Evolutionary conservation across 129 eudicot species (phyloP).

Genomic region (Chrysanthemum seticuspe): DNA sequence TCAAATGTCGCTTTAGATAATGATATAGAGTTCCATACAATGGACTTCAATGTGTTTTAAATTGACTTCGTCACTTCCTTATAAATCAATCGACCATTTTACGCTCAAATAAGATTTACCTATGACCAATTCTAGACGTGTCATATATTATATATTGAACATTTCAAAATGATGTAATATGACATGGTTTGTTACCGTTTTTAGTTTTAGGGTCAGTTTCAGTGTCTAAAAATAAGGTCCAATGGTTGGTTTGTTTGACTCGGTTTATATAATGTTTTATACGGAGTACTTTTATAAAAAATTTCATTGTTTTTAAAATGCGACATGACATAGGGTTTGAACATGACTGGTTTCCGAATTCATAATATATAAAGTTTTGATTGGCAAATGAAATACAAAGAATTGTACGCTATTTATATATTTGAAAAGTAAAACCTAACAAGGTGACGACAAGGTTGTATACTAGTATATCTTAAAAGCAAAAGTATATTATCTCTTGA

Average conservation of each 20-base stretch:
- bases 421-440: conserved; percentile 17
- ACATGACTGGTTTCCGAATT: neutral
- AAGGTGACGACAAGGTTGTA: neutral
- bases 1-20: conserved; percentile 26
- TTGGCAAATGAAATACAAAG: neutral
- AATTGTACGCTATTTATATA: neutral
- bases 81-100: conserved; percentile 6
- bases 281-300: too few species aligned
- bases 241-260: neutral
- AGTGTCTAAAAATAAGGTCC: neutral
- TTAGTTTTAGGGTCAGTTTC: neutral
- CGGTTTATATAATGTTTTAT: neutral
- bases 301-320: too few species aligned
- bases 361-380: neutral
- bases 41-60: conserved; percentile 16
- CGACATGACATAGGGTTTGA: too few species aligned
- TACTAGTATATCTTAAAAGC: neutral
- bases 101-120: neutral
- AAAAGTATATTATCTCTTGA: neutral
- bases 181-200: conserved; percentile 1
- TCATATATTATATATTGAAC: conserved; percentile 25
- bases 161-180: conserved; percentile 12
- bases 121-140: conserved; percentile 25
- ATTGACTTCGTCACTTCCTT: neutral
- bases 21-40: conserved; percentile 4